A percentile compares a stretch with the other conserved stretches of the same genome.
Conservation (phyloP, 345 rosid genomes). For the Bretschneidera sinensis region DNA sequence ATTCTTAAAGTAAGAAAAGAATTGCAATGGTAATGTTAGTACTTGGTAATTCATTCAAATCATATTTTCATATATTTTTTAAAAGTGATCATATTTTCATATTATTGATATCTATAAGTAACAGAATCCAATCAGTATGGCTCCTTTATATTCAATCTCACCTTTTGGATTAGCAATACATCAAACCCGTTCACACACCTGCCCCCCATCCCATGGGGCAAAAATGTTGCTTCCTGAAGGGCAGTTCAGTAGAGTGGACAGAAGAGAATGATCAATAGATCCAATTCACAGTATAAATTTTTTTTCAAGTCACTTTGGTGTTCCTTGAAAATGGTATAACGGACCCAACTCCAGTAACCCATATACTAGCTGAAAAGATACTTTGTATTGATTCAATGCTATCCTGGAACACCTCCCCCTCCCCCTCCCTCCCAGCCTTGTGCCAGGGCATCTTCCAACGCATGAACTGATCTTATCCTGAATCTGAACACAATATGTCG, state of each 20-base stretch:
- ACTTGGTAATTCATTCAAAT: background rate
- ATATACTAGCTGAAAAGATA: background rate
- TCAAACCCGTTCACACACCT: too few species aligned
- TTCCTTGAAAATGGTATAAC: slow-evolving; percentile 7
- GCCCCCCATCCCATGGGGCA: too few species aligned
- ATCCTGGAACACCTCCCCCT: background rate
- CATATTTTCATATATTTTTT: too few species aligned
- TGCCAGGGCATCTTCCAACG: slow-evolving; percentile 9
- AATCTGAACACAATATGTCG: background rate
- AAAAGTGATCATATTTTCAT: too few species aligned
- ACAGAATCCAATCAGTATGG: slow-evolving; percentile 15
- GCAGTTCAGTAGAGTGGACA: slow-evolving; percentile 3
- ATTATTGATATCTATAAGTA: slow-evolving; percentile 10
- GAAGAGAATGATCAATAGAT: background rate
- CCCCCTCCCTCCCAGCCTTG: background rate
- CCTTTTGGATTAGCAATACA: too few species aligned
- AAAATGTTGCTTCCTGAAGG: too few species aligned
- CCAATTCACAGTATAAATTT: slow-evolving; percentile 5
- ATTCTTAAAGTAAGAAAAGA: too few species aligned
- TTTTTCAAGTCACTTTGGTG: slow-evolving; percentile 4
- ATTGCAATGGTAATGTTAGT: background rate
- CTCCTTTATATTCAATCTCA: background rate
- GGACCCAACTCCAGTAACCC: slow-evolving; percentile 1
- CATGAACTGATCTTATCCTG: slow-evolving; percentile 6
- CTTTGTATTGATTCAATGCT: too few species aligned